These are phyloP conservation scores for Centaurea solstitialis DNA, from an alignment of 129 eudicot species.

Conservation along the genomic window DNA sequence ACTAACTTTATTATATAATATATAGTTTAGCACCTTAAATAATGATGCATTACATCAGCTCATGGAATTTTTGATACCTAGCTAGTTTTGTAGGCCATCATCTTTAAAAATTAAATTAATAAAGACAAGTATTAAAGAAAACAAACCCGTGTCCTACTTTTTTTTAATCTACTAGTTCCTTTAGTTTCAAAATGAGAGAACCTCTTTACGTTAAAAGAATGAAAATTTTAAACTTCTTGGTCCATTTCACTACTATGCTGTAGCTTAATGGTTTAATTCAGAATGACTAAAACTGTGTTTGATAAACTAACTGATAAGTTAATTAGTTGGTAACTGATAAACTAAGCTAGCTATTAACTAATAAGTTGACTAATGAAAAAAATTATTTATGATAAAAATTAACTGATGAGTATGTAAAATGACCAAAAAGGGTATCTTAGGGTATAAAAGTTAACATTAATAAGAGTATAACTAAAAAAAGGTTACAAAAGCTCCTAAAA, in stretches of 20 bases:
- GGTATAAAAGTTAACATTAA: no score
- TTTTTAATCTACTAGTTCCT: neutral
- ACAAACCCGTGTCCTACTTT: constrained; percentile 25
- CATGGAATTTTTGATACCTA: constrained; percentile 53
- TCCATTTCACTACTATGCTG: neutral
- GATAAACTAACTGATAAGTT: no score
- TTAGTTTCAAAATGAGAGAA: neutral
- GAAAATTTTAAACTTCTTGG: neutral
- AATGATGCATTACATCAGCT: constrained; percentile 29
- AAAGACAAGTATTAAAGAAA: neutral
- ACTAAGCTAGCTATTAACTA: no score
- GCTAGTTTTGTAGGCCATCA: constrained; percentile 67
- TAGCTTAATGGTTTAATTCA: no score
- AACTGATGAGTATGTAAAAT: no score
- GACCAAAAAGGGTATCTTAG: no score
- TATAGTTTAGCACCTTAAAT: constrained; percentile 13
- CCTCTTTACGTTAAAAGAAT: neutral
- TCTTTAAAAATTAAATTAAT: constrained; percentile 12
- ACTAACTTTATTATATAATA: constrained; percentile 46
- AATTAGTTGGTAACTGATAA: no score
- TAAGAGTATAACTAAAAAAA: no score
- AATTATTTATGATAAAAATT: no score
- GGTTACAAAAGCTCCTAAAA: no score
- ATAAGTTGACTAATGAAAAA: no score
- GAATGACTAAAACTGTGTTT: no score